Conservation (phyloP, 805 yeast species). For the Yarrowia porcina region DNA sequence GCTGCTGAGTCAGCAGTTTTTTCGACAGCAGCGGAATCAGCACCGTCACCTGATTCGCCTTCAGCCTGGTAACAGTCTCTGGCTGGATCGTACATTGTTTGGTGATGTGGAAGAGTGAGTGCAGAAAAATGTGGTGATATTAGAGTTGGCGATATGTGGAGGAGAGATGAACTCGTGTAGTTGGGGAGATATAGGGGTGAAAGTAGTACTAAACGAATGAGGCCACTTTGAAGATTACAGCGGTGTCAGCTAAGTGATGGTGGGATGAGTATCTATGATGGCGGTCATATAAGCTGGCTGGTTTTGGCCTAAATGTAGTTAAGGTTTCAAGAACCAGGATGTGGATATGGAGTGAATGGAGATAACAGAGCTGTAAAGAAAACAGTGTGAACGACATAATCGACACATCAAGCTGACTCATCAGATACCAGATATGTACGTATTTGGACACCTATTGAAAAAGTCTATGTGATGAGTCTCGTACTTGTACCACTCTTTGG, state of each 20-base stretch:
- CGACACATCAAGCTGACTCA: no score
- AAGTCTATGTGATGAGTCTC: no score
- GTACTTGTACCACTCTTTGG: no score
- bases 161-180: background rate
- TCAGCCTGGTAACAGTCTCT: slow-evolving; percentile 12
- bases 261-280: no score
- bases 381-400: no score
- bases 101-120: background rate
- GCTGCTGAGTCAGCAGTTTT: background rate
- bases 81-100: slow-evolving; percentile 20
- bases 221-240: background rate
- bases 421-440: no score
- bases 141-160: background rate
- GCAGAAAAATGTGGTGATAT: background rate
- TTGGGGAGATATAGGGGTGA: background rate
- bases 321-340: background rate
- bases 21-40: background rate
- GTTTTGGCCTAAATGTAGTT: background rate
- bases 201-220: background rate
- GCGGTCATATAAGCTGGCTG: no score
- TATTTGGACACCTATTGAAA: no score
- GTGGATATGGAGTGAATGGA: no score
- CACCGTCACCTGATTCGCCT: background rate
- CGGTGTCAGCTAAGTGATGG: no score
- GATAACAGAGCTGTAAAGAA: no score